These are phyloP conservation scores for Davidsoniella neocaledoniae DNA, from an alignment of 2,329 filamentous ascomycete species.

Conservation along the genomic window DNA sequence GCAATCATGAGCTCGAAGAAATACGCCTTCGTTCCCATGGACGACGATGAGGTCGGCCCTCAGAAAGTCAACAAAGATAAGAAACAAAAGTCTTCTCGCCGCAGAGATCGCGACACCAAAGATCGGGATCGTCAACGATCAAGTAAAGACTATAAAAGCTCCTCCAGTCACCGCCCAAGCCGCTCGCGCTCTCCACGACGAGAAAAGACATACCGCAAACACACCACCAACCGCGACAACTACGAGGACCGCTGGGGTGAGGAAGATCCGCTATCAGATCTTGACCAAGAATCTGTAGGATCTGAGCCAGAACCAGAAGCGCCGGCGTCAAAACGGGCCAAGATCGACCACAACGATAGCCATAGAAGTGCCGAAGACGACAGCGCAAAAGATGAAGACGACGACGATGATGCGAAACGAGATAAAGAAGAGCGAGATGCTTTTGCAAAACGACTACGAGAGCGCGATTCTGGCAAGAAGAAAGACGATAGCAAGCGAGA, in stretches of 20 bases:
- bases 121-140: slow-evolving; percentile 3
- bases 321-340: slow-evolving; percentile 53
- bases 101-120: neutral
- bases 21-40: slow-evolving; percentile 53
- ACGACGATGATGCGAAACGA: slow-evolving; percentile 23
- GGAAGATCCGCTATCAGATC: slow-evolving; percentile 40
- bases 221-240: slow-evolving; percentile 26
- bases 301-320: slow-evolving; percentile 46
- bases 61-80: slow-evolving; percentile 9
- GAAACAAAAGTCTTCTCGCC: slow-evolving; percentile 2
- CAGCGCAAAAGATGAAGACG: neutral
- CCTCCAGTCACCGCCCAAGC: neutral
- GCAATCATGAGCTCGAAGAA: slow-evolving; percentile 36
- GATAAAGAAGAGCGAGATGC: slow-evolving; percentile 64
- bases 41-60: slow-evolving; percentile 39
- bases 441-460: slow-evolving; percentile 58
- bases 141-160: neutral
- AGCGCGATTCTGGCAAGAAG: slow-evolving; percentile 59
- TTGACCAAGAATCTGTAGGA: slow-evolving; percentile 19
- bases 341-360: slow-evolving; percentile 39
- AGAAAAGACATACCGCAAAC: slow-evolving; percentile 27
- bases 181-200: slow-evolving; percentile 22
- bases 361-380: slow-evolving; percentile 23
- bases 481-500: slow-evolving; percentile 33
- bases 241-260: slow-evolving; percentile 73